These are phyloP conservation scores for Panellus pusillus DNA, from an alignment of 768 basidiomycete genomes.

Conservation along the genomic window DNA sequence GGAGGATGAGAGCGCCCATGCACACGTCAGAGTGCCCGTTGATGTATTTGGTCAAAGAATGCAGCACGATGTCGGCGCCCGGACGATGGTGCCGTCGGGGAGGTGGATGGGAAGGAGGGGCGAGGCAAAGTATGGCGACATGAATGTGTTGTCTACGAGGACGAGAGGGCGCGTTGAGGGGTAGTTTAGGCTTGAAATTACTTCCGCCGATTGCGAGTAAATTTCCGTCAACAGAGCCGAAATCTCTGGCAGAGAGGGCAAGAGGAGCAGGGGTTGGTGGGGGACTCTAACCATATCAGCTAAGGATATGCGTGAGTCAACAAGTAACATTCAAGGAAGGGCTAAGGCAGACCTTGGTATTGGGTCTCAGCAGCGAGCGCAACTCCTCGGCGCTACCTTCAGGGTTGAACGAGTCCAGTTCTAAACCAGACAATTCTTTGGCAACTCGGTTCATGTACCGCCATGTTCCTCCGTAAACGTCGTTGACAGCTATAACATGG, in stretches of 20 bases:
- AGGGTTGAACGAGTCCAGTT: slow-evolving; percentile 80
- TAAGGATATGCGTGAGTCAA: slow-evolving; percentile 29
- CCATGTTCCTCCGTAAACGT: slow-evolving; percentile 93
- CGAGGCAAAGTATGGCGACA: slow-evolving; percentile 88
- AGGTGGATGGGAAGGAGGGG: slow-evolving; percentile 57
- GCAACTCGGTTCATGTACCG: slow-evolving; percentile 76
- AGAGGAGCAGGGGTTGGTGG: slow-evolving; percentile 89
- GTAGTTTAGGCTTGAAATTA: slow-evolving; percentile 41
- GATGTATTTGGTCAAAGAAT: slow-evolving; percentile 87
- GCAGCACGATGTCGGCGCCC: slow-evolving; percentile 83
- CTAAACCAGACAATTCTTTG: slow-evolving; percentile 59
- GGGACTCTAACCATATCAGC: slow-evolving; percentile 94
- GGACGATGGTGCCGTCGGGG: slow-evolving; percentile 30
- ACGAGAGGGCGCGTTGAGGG: slow-evolving; percentile 72
- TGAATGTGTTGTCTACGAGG: slow-evolving; percentile 93
- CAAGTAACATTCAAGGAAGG: background rate
- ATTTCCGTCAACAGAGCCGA: slow-evolving; percentile 43
- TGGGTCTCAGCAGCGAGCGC: slow-evolving; percentile 60
- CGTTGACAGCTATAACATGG: slow-evolving; percentile 86
- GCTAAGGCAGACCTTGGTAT: slow-evolving; percentile 69
- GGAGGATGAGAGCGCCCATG: slow-evolving; percentile 81
- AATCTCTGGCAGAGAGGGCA: slow-evolving; percentile 79
- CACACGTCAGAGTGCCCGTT: slow-evolving; percentile 94
- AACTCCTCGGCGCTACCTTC: slow-evolving; percentile 70
- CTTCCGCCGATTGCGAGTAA: slow-evolving; percentile 19